phyloP scores from a whole-genome alignment of 1,284 basidiomycete species.

The Moesziomyces aphidis region DNA sequence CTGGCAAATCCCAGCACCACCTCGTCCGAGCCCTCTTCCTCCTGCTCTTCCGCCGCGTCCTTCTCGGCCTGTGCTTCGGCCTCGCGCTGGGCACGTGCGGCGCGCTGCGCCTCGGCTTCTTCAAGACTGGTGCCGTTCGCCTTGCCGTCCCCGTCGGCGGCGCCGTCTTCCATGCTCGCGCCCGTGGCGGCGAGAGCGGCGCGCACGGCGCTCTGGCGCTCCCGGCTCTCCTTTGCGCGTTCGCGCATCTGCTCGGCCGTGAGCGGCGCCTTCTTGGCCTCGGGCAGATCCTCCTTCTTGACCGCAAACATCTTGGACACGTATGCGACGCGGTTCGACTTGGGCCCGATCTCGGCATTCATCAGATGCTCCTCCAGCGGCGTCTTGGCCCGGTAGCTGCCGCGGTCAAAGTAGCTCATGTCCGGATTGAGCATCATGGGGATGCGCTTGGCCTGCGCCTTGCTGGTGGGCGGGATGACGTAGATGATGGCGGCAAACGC shows the following conservation, averaged over 20 bases:
- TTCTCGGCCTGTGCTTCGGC: slow-evolving; percentile 32
- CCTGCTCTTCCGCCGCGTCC: slow-evolving; percentile 21
- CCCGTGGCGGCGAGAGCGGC: slow-evolving; percentile 67
- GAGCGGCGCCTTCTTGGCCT: slow-evolving; percentile 72
- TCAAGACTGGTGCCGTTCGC: slow-evolving; percentile 40
- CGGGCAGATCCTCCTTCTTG: slow-evolving; percentile 80
- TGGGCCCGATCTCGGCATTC: slow-evolving; percentile 58
- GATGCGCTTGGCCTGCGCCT: slow-evolving; percentile 84
- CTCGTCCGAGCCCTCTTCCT: slow-evolving; percentile 48
- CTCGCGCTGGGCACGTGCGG: slow-evolving; percentile 31
- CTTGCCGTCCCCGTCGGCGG: slow-evolving; percentile 48
- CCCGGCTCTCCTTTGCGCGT: slow-evolving; percentile 70
- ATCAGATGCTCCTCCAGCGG: slow-evolving; percentile 83
- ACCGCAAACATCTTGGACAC: slow-evolving; percentile 99
- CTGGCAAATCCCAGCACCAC: slow-evolving; percentile 82
- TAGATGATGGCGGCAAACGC: slow-evolving; percentile 94
- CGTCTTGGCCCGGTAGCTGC: slow-evolving; percentile 45
- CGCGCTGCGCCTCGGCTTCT: slow-evolving; percentile 40
- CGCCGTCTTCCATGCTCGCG: slow-evolving; percentile 30
- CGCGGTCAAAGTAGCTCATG: slow-evolving; percentile 71
- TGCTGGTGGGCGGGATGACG: slow-evolving; percentile 85
- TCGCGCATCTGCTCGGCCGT: slow-evolving; percentile 89
- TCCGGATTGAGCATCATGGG: slow-evolving; percentile 95
- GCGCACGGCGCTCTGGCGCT: slow-evolving; percentile 42
- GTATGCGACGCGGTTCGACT: slow-evolving; percentile 72